Base-by-base conservation (phyloP, 2,329 filamentous ascomycete genomes). In the Apiospora kogelbergensis region DNA sequence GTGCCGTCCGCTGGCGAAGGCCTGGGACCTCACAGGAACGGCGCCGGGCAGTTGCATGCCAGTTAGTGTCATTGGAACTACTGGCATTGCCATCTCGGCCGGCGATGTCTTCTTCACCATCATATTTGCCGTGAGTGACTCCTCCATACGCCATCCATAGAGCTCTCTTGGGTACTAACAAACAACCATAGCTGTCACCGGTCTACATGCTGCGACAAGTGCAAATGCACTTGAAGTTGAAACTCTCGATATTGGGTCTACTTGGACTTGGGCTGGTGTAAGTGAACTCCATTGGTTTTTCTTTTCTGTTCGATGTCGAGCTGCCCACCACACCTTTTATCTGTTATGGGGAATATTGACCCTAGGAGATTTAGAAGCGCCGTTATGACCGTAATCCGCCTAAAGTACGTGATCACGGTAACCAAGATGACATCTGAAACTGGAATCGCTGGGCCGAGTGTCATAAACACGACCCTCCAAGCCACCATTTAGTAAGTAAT, bases 251-350 rank as follows among this genome's bases (percentile, higher is more conserved):
- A 7, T 13, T 65, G 6, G 17, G 1, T n/a, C 26, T 65, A 20
- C 63, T 65, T 6, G 63, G 63, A n/a, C 40, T 65, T 6, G 63
- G 63, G 22, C 37, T 44, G 26, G 22, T 65, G 63, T 65, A n/a
- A 44, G 63, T 65, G 1, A 44, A 44, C 4, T 20, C 48, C 24
- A 17, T 9, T 15, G 13, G 20, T 9, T n/a, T n/a, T n/a, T n/a
- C n/a, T n/a, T n/a, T n/a, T n/a, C n/a, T n/a, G n/a, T n/a, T n/a
- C n/a, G n/a, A n/a, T n/a, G n/a, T n/a, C n/a, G n/a, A n/a, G n/a
- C n/a, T n/a, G 46, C 6, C 24, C 6, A 13, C 37, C 13, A 5
- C 37, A 7, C 37, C 9, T 11, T 40, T 10, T 17, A 15, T 24
- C 13, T 26, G 22, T 3, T 11, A 15, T 13, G 24, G 17, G 1